These are phyloP conservation scores for Lecanicillium sp. DNA, from an alignment of 2,329 filamentous ascomycete genomes.

Conservation along the genomic window DNA sequence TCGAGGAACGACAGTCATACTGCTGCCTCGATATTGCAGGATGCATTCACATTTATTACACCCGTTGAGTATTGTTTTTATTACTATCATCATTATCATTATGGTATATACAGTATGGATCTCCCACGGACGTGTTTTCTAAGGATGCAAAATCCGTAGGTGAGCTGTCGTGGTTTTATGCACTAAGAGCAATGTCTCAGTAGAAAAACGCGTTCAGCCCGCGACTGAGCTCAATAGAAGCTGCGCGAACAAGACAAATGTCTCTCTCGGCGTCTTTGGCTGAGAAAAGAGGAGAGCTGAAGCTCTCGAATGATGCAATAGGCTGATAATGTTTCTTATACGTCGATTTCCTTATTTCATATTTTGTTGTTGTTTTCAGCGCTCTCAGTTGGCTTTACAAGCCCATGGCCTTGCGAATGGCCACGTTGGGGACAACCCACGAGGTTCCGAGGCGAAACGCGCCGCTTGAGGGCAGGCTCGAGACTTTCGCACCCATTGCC, in stretches of 20 bases:
- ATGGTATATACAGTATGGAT: not conserved
- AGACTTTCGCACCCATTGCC: conserved; percentile 36
- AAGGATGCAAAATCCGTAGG: not conserved
- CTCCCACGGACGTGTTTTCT: not conserved
- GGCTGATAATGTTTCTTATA: too few relatives aligned
- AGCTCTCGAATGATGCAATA: not conserved
- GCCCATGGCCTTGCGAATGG: conserved; percentile 29
- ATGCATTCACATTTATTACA: too few relatives aligned
- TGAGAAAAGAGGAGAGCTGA: not conserved
- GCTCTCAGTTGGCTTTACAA: conserved; percentile 10
- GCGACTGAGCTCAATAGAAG: not conserved
- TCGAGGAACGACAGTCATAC: too few relatives aligned
- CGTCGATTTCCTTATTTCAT: not conserved
- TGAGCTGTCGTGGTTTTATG: not conserved
- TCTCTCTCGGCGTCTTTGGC: not conserved
- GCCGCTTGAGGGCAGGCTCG: conserved; percentile 19
- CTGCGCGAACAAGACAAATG: not conserved
- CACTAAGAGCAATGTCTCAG: too few relatives aligned
- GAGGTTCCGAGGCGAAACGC: conserved; percentile 30
- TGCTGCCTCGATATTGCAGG: not conserved
- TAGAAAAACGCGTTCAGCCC: too few relatives aligned
- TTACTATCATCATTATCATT: not conserved
- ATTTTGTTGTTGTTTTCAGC: not conserved
- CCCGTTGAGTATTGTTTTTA: too few relatives aligned
- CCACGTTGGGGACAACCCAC: conserved; percentile 30